Base-by-base conservation (phyloP, 2,329 filamentous ascomycete species). In the Zymoseptoria tritici region DNA sequence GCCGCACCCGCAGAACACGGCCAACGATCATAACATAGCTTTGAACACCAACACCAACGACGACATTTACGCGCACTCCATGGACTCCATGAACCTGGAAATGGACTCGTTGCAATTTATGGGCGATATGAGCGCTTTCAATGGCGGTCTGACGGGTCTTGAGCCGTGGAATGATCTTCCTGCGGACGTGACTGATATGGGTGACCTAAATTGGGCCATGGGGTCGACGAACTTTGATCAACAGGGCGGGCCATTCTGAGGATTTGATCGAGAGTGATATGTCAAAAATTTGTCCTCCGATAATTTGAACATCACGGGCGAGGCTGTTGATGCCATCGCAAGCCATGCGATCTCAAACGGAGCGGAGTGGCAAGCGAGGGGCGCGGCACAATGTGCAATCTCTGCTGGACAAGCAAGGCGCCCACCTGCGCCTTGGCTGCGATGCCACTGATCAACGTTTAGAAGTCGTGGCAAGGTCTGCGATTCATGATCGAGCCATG, bases 61-160 rank as follows among this genome's bases (percentile, higher is more conserved):
- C 24, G 22, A 59, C 36, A 46, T 46, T 46, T n/a, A 46, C 13
- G 11, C 6, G 51, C 11, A 52, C 8, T 3, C 54, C 2, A 49
- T 26, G 9, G 64, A 62, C 19, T 29, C 54, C 16, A 68, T 68
- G 66, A 57, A 63, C n/a, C 51, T 68, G 8, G 66, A 68, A 42
- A 52, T 52, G 6, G 60, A 66, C 19, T 62, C 65, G 4, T 56
- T 68, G 19, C 31, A 62, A 11, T 64, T 67, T 22, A 57, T 69
- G 8, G 62, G 60, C 19, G 59, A 67, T n/a, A 60, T 66, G 57
- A 58, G 55, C 53, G 58, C 57, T 19, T 59, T 64, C 11, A 66
- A 66, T 53, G 66, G 62, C 22, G 68, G 62, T 4, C 57, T 70
- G 19, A 66, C 64, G 3, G 67, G 68, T 4, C 49, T 70, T 7